phyloP scores from a whole-genome alignment of 345 rosid genomes.

The Brassica nigra region DNA sequence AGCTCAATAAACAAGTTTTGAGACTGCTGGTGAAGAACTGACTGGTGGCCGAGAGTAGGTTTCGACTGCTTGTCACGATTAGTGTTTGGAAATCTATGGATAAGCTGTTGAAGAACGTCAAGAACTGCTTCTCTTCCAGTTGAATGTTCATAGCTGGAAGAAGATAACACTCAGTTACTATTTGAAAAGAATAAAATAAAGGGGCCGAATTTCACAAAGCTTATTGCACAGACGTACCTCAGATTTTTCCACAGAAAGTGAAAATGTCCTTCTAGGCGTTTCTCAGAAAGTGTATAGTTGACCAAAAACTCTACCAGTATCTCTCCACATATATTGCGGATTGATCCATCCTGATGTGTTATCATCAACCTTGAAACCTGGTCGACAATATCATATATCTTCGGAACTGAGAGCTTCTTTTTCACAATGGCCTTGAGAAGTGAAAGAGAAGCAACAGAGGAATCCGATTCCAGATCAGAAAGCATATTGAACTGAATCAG shows the following conservation, averaged over 20 bases:
- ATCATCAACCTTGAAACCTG: constrained; percentile 75
- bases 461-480: constrained; percentile 67
- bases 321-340: constrained; percentile 69
- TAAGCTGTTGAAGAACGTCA: constrained; percentile 64
- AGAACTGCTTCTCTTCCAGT: constrained; percentile 83
- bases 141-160: constrained; percentile 65
- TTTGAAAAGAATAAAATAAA: background rate
- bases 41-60: background rate
- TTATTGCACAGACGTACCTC: constrained; percentile 47
- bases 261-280: constrained; percentile 54
- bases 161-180: constrained; percentile 5
- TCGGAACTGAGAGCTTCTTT: constrained; percentile 49
- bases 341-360: constrained; percentile 59
- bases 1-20: constrained; percentile 51
- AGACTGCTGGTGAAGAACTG: constrained; percentile 58
- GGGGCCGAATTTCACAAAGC: background rate
- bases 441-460: constrained; percentile 60
- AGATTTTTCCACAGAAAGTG: constrained; percentile 55
- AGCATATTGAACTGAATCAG: constrained; percentile 68
- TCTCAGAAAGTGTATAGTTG: constrained; percentile 51
- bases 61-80: constrained; percentile 13
- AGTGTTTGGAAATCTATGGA: constrained; percentile 49
- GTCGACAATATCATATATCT: constrained; percentile 61
- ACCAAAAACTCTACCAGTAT: constrained; percentile 62
- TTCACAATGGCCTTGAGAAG: constrained; percentile 70